Percentiles rank a stretch among this genome's conserved stretches.
Evolutionary conservation across 2,329 filamentous ascomycete genomes (phyloP).

Genomic region (Verticillium longisporum): DNA sequence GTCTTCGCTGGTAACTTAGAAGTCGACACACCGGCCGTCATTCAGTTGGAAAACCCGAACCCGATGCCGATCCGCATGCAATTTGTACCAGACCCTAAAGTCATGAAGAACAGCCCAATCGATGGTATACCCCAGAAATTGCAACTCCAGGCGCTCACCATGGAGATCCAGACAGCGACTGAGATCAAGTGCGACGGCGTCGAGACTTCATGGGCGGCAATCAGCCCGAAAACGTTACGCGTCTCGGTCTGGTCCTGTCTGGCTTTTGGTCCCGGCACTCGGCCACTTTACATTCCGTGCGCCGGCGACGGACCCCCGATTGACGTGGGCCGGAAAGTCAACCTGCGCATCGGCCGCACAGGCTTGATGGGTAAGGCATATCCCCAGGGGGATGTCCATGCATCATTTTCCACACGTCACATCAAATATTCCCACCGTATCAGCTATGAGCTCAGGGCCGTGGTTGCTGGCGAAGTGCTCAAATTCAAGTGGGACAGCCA

Average conservation of each 20-base stretch:
- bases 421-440: not conserved
- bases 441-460: not conserved
- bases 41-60: slow-evolving; percentile 21
- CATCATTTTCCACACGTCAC: not conserved
- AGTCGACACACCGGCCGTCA: slow-evolving; percentile 16
- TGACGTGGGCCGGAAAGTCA: not conserved
- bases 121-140: slow-evolving; percentile 7
- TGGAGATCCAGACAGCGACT: slow-evolving; percentile 11
- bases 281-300: not conserved
- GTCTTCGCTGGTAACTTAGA: slow-evolving; percentile 18
- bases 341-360: not conserved
- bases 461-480: not conserved
- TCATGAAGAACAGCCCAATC: slow-evolving; percentile 9
- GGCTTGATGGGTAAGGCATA: not conserved
- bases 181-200: slow-evolving; percentile 9
- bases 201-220: not conserved
- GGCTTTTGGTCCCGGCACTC: not conserved
- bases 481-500: not conserved
- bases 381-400: not conserved
- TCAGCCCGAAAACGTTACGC: not conserved
- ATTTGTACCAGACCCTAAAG: slow-evolving; percentile 7
- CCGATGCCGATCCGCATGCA: slow-evolving; percentile 15
- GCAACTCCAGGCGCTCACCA: slow-evolving; percentile 8
- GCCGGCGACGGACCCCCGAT: not conserved
- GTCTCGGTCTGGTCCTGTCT: not conserved